Conservation (phyloP, 129 eudicot genomes). For the Saposhnikovia divaricata region DNA sequence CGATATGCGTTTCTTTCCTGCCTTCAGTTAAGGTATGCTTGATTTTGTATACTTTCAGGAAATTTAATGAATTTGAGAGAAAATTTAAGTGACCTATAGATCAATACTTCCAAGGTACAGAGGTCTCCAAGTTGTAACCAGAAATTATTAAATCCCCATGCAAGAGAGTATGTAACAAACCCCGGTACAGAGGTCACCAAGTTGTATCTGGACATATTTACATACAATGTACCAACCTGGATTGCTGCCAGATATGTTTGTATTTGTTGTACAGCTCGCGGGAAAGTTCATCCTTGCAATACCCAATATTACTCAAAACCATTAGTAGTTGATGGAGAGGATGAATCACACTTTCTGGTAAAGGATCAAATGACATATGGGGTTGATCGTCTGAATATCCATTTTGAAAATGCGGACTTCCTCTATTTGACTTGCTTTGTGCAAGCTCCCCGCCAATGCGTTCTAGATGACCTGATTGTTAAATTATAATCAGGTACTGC, state of each 20-base stretch:
- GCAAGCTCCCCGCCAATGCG: conserved; percentile 65
- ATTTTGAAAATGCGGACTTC: conserved; percentile 48
- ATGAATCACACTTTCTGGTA: conserved; percentile 67
- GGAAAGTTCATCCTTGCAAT: conserved; percentile 93
- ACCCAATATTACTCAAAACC: conserved; percentile 97
- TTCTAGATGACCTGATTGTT: conserved; percentile 69
- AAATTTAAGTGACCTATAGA: not conserved
- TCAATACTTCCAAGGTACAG: too few species aligned
- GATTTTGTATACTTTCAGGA: not conserved
- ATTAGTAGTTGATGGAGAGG: conserved; percentile 77
- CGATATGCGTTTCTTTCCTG: not conserved
- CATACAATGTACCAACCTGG: conserved; percentile 42
- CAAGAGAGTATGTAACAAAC: not conserved
- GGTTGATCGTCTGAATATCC: conserved; percentile 46
- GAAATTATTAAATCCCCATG: not conserved
- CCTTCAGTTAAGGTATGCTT: not conserved
- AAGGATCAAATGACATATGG: conserved; percentile 54
- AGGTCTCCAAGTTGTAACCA: too few species aligned
- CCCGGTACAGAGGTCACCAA: not conserved
- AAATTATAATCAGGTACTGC: conserved; percentile 10
- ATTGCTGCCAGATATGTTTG: conserved; percentile 74
- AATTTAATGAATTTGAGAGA: not conserved
- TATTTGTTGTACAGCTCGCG: conserved; percentile 66
- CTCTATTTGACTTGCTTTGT: conserved; percentile 44
- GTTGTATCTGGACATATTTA: conserved; percentile 1